These are phyloP conservation scores for Narthecium ossifragum DNA, from an alignment of 106 monocot genomes.

Conservation along the genomic window DNA sequence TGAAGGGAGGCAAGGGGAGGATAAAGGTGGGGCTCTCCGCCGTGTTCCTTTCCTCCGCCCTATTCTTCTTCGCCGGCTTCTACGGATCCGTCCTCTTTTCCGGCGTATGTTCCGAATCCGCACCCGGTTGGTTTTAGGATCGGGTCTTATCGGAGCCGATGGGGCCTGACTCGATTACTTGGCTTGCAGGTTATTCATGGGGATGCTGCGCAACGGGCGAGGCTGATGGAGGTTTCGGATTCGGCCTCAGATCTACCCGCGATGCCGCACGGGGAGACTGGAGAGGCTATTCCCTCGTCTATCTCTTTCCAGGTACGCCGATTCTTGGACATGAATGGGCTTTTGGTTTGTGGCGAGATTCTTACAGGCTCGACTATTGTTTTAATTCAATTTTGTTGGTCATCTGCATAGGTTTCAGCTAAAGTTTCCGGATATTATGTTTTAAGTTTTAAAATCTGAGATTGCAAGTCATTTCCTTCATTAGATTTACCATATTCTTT, in stretches of 20 bases:
- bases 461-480: too few relatives aligned
- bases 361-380: too few relatives aligned
- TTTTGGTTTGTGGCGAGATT: too few relatives aligned
- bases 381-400: too few relatives aligned
- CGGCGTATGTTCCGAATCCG: conserved; percentile 1
- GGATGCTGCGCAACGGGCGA: conserved; percentile 2
- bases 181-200: conserved; percentile 19
- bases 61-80: conserved; percentile 74
- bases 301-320: conserved; percentile 57
- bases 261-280: conserved; percentile 47
- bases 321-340: too few relatives aligned
- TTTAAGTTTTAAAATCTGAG: too few relatives aligned
- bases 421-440: too few relatives aligned
- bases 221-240: conserved; percentile 13
- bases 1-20: conserved; percentile 13
- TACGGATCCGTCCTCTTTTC: conserved; percentile 37
- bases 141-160: too few relatives aligned
- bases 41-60: conserved; percentile 13
- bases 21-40: conserved; percentile 41
- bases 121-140: not conserved
- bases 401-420: too few relatives aligned
- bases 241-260: conserved; percentile 9
- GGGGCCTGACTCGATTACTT: not conserved
- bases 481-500: too few relatives aligned
- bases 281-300: conserved; percentile 24